Base-by-base conservation (phyloP, 164 flowering plant species). In the Protea cynaroides region DNA sequence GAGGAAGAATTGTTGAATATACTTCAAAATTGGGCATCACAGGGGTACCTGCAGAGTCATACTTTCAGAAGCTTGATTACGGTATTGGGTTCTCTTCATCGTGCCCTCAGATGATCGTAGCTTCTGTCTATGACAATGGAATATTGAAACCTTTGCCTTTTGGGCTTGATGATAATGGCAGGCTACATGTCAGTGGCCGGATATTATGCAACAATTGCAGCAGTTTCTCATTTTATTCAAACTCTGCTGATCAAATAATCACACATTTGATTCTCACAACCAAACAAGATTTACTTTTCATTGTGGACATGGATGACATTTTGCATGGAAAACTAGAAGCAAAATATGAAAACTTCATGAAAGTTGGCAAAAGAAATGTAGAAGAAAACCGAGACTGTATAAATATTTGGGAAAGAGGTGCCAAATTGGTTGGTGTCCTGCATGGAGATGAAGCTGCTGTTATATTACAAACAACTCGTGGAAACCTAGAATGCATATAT, bases 401-500 rank as follows among this genome's bases (percentile, higher is more conserved):
- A 51, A 79, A 77, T 71, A 67, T 94, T 21, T 94, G 97, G 99
- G 99, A 94, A 81, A 86, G 85, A 76, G 96, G 97, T 69, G 89
- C 99, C 38, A 84, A 78, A 72, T 61, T 94, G 69, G 61, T 83
- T 69, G 96, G 96, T 22, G 88, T 86, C 58, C 78, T 94, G 65
- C 89, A 94, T 81, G 97, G 97, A 65, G 96, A 92, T 76, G 96
- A 83, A 78, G 92, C 96, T 66, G 88, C 90, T 63, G 80, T 88
- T 56, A 67, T 94, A 67, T 21, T 94, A 36, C 97, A 91, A 81
- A 85, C 99, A 52, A 73, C 60, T 61, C 79, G 99, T 13, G 97
- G 99, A 66, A 94, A 88, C 69, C 76, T 94, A 54, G 99, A 91
- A 69, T 85, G 96, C 76, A 78, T 94, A 49, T 88, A 88, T 70